Conservation (phyloP, 345 rosid species). For the Eucalyptus pauciflora region DNA sequence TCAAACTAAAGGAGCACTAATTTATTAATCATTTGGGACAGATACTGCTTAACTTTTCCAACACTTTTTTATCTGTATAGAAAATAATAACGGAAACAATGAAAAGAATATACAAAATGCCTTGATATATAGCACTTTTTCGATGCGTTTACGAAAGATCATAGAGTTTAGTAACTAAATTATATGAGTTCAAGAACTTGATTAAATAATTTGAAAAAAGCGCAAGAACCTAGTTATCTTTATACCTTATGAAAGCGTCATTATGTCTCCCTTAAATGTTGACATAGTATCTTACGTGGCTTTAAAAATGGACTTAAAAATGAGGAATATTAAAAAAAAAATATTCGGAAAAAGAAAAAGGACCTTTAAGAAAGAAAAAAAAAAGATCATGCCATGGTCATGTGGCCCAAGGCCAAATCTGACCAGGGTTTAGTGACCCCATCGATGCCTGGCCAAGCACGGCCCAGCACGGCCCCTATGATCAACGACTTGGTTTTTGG, state of each 20-base stretch:
- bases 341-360: background rate
- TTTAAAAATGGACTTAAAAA: background rate
- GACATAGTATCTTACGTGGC: background rate
- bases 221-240: accelerated
- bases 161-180: no score
- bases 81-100: no score
- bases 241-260: background rate
- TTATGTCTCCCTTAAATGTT: background rate
- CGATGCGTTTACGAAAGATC: no score
- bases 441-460: no score
- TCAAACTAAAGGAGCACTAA: background rate
- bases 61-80: accelerated
- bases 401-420: background rate
- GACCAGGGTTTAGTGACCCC: no score
- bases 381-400: background rate
- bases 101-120: accelerated
- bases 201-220: no score
- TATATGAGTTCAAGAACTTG: background rate
- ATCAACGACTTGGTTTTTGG: no score
- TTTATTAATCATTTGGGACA: background rate
- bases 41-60: accelerated
- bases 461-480: no score
- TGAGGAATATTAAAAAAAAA: background rate
- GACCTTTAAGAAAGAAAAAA: background rate
- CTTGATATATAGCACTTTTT: no score